Evolutionary conservation across 352 stramenopile species (phyloP), one percentile per base, ranked within the genome.

Genomic region (Globisporangium echinulatum): DNA sequence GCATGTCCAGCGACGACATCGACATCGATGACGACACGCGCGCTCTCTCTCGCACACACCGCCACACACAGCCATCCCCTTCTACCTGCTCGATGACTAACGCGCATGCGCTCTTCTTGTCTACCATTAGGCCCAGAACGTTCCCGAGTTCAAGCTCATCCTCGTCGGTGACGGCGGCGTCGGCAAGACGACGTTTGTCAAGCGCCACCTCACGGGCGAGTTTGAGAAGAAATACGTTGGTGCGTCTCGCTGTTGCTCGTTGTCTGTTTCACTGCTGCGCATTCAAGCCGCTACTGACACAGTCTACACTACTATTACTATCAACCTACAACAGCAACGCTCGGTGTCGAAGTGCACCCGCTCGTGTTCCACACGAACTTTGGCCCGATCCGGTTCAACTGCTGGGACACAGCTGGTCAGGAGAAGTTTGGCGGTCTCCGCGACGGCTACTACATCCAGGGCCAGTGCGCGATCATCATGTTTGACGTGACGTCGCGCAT

Each of bases 111-210:
- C 25, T 13, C 9, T 9, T 50, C 15, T 33, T 36, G 5, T 33
- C 46, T 36, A 5, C 14, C 36, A 1, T 25, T 54, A 84, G 77
- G 72, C 69, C 49, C 77, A 87, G 69, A 90, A 83, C 72, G 91
- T 97, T 62, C 97, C 97, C 43, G 97, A 99, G 86, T 99, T 99
- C 77, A 99, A 99, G 87, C 90, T 99, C 17, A 99, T 99, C 68
- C 96, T 99, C 61, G 96, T 99, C 56, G 98, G 98, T 60, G 98
- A 99, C 75, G 97, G 97, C 69, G 97, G 97, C 71, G 97, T 99
- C 50, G 98, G 98, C 59, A 99, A 99, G 85, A 99, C 97, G n/a
- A 99, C 97, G 39, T 99, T 99, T 73, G 97, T 99, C 42, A 99
- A 99, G 88, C 88, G 97, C 61, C 97, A 99, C 84, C 91, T 99